Base-by-base conservation (phyloP, 106 monocot genomes). In the Posidonia australis region DNA sequence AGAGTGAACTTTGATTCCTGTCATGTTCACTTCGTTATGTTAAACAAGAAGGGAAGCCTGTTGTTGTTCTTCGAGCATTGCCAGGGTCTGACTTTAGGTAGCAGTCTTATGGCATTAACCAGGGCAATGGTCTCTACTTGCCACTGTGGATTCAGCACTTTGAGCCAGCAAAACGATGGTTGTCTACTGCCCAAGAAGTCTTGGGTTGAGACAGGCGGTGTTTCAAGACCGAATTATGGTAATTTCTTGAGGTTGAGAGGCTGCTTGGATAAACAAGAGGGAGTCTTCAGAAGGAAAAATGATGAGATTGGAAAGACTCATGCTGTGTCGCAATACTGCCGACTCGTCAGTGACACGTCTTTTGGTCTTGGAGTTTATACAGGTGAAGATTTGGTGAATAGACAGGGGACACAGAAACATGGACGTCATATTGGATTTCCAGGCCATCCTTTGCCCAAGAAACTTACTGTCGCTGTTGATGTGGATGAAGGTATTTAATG, bases 401-500 rank as follows among this genome's bases (percentile, higher is more conserved):
- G 83, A 52, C 78, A 65, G 62, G 80, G 68, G n/a, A 51, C 68
- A 12, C 65, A 58, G 58, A 76, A 72, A 17, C 55, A 76, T 74
- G 73, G 76, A 48, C 79, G 74, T 9, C 65, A 65, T 65, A 74
- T 81, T 42, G 46, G 68, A 23, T 76, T 77, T 77, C 59, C 74
- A 16, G 52, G 68, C 19, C 45, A 45, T 21, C 36, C 64, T 0
- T 31, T 49, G 31, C 18, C 69, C 5, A 48, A 83, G 49, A 93
- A 81, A 70, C 55, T 89, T 54, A 83, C 73, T 41, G 86, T 93
- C 43, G 93, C 93, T 68, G 93, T 93, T 51, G 93, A 93, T 64
- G 86, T 93, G 13, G 93, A 93, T 76, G 93, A 93, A 89, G 93
- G 93, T 93, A 85, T 46, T 9, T 24, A 67, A 10, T 0, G 2